These are phyloP conservation scores for Setaria viridis DNA, from an alignment of 202 grass and related monocot genomes.

Conservation along the genomic window DNA sequence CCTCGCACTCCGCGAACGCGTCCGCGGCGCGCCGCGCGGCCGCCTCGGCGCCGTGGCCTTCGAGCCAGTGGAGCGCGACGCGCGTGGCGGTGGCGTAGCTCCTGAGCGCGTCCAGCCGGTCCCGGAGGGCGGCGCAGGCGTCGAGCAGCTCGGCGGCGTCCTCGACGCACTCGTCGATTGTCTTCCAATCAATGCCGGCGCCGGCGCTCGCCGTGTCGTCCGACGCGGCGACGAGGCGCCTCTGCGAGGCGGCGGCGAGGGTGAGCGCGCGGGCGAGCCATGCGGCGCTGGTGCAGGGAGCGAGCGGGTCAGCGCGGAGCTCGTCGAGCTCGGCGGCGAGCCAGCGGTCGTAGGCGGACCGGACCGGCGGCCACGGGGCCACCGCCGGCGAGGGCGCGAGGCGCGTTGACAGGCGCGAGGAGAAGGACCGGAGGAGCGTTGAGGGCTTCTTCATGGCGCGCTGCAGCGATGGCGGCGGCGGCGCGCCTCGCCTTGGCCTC, in stretches of 20 bases:
- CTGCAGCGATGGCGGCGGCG: background rate
- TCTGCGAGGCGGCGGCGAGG: conserved; percentile 58
- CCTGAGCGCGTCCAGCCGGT: conserved; percentile 53
- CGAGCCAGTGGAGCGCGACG: conserved; percentile 71
- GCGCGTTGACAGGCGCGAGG: conserved; percentile 46
- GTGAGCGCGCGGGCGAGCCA: conserved; percentile 67
- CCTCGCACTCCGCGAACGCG: conserved; percentile 65
- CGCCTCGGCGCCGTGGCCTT: background rate
- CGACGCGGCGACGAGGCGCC: conserved; percentile 36
- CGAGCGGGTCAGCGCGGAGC: conserved; percentile 52
- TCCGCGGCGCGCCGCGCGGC: conserved; percentile 24
- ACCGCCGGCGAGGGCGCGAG: conserved; percentile 48
- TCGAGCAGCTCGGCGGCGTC: conserved; percentile 78
- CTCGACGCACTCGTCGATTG: conserved; percentile 60
- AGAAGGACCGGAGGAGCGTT: conserved; percentile 65
- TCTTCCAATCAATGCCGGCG: conserved; percentile 43
- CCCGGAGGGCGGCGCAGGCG: conserved; percentile 60
- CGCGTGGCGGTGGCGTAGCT: conserved; percentile 48
- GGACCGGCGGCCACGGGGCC: conserved; percentile 74
- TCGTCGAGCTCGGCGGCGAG: conserved; percentile 72
- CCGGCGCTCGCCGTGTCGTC: background rate
- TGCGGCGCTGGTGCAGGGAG: conserved; percentile 51
- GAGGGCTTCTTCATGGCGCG: conserved; percentile 70
- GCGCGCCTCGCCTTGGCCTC: background rate
- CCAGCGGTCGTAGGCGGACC: conserved; percentile 81